Base-by-base conservation (phyloP, 1,284 basidiomycete species). In the Laetiporus sulphureus region DNA sequence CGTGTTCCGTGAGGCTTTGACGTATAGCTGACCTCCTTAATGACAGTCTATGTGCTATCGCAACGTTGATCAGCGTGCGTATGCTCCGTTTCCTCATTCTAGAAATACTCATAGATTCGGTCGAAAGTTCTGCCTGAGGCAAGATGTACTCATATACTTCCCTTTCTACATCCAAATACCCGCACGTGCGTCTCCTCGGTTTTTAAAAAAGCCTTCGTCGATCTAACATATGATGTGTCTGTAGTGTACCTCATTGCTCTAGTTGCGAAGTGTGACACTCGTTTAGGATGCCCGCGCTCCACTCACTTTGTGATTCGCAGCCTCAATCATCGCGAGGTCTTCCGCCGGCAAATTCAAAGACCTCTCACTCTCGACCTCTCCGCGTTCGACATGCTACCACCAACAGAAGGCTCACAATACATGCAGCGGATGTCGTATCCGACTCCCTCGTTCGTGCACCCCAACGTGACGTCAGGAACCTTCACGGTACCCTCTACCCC, bases 211-310 rank as follows among this genome's bases (percentile, higher is more conserved):
- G 25, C 3, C 10, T 11, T 36, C 18, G 34, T 36, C 12, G 3
- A 16, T 12, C 21, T 29, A 4, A 19, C 12, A 37, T 20, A 24
- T 20, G 5, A 18, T 22, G 10, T 31, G 16, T 24, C 5, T 8
- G 5, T 30, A 50, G 48, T 47, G 22, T 47, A 50, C 32, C 43
- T 50, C 4, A 40, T 41, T 22, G 46, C 48, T 3, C 29, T 50
- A 10, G 37, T 50, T 22, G 39, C 48, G 12, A 42, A 37, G 48
- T 50, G 25, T n/a, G 48, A 25, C 18, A 13, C 38, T 6, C 35
- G 12, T 15, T 13, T 3, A 1, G 8, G 3, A 5, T 36, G 11
- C 25, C 24, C 23, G 12, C 35, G 16, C 15, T 15, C 20, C 32
- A 27, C 19, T 16, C 13, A 21, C 4, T 18, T 32, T 38, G 20